Base-by-base conservation (phyloP, 495 filamentous ascomycete species). In the Stereocaulon alpinum region DNA sequence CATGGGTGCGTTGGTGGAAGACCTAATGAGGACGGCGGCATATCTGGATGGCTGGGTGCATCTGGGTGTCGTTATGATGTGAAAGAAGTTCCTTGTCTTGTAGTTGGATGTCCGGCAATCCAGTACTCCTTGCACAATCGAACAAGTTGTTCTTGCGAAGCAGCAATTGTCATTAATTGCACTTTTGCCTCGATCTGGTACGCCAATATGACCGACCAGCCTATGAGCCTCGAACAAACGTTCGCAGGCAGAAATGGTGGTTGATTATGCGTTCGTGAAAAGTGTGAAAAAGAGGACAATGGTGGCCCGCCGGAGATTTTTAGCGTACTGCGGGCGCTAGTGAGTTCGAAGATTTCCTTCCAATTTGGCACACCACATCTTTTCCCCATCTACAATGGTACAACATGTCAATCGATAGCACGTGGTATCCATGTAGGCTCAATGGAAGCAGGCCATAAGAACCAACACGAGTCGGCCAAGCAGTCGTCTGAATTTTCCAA, bases 1-100 rank as follows among this genome's bases (percentile, higher is more conserved):
- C 6, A 86, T 97, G 77, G 72, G 72, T 57, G 87, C 91, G 1
- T 84, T 83, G n/a, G 70, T 97, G 27, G 88, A 93, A 65, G 92
- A 97, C 48, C 73, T 98, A 34, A 84, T 91, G 69, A 75, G 85
- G 43, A 84, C 81, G 55, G 87, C 86, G 17, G 82, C 89, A 0
- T 97, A 97, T 72, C 82, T 87, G 0, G 93, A 98, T 71, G 93
- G 93, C 1, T 98, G 92, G 85, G 69, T 95, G 20, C 88, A 92
- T 73, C 68, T 97, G 14, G 87, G 87, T 44, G 80, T 98, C 6
- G 77, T 85, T n/a, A 87, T 95, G 86, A 76, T 86, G 67, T 76
- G 70, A 37, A 73, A 63, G 74, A 27, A 14, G 29, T 22, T 9
- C 24, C 24, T 24, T 24, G 24, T 24, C 14, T 50, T 14, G 1